These are phyloP conservation scores for Leishmania lainsoni DNA, from an alignment of 208 protist species.

Conservation along the genomic window DNA sequence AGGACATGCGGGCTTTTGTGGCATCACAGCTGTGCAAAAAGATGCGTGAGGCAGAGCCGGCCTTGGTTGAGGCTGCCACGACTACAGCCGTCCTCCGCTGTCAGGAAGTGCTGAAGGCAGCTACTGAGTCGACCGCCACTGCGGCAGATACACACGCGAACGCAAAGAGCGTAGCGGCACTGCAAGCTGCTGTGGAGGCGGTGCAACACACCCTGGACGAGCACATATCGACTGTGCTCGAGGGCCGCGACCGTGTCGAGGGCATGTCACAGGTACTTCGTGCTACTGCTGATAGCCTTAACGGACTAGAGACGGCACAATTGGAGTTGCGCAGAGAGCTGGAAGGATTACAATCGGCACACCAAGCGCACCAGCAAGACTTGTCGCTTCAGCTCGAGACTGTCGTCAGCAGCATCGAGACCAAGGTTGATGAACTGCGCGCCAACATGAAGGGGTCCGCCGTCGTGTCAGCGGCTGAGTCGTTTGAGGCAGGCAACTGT, in stretches of 20 bases:
- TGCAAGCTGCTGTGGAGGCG: conserved; percentile 6
- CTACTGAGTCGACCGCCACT: background rate
- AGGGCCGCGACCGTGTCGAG: background rate
- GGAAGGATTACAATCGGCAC: background rate
- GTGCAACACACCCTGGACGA: background rate
- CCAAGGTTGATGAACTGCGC: background rate
- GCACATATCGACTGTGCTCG: background rate
- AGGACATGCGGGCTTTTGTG: background rate
- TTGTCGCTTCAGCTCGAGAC: conserved; percentile 7
- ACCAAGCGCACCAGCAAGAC: background rate
- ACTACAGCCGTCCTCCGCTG: conserved; percentile 2
- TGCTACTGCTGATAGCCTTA: conserved; percentile 5
- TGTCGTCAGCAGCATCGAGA: background rate
- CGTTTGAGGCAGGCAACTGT: background rate
- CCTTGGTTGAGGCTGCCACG: conserved; percentile 2
- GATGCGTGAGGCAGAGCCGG: background rate
- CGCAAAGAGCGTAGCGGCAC: background rate
- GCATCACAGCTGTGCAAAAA: background rate
- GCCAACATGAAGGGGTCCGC: background rate
- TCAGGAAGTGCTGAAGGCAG: background rate
- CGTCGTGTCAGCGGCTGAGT: background rate
- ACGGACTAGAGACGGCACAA: background rate
- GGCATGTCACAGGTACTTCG: background rate
- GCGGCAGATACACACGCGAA: background rate
- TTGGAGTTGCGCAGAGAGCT: background rate